These are phyloP conservation scores for Boeremia lycopersici DNA, from an alignment of 2,329 filamentous ascomycete genomes.

Conservation along the genomic window DNA sequence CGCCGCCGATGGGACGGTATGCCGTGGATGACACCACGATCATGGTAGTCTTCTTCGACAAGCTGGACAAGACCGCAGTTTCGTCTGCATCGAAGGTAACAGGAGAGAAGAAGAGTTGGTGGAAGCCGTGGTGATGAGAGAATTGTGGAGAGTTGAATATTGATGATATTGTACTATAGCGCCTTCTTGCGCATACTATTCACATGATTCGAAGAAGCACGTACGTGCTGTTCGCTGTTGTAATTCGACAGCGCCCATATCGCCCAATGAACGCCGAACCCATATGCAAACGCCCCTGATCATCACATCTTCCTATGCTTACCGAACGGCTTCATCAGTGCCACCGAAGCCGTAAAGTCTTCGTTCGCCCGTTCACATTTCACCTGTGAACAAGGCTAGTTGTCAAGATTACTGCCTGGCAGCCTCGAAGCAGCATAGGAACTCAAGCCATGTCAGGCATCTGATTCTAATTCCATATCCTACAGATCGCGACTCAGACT, in stretches of 20 bases:
- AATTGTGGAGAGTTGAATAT: neutral
- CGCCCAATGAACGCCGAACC: neutral
- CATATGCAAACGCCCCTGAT: neutral
- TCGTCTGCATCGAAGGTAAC: neutral
- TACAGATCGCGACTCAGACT: neutral
- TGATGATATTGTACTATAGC: neutral
- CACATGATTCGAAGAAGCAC: neutral
- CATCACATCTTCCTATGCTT: neutral
- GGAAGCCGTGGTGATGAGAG: conserved; percentile 11
- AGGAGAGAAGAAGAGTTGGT: conserved; percentile 16
- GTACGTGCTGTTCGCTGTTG: neutral
- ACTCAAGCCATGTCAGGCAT: neutral
- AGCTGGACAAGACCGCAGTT: conserved; percentile 11
- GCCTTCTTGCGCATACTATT: neutral
- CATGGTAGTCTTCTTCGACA: conserved; percentile 61
- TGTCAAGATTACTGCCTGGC: too few species aligned
- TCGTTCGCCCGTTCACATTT: neutral
- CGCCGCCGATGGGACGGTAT: conserved; percentile 43
- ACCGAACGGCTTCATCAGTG: neutral
- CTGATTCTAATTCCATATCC: neutral
- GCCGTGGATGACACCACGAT: conserved; percentile 60
- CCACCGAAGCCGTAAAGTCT: neutral
- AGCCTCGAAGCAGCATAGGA: neutral
- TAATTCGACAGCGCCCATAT: neutral
- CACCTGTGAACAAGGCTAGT: neutral